Conservation (phyloP, 768 basidiomycete genomes). For the Hortiboletus campestris region DNA sequence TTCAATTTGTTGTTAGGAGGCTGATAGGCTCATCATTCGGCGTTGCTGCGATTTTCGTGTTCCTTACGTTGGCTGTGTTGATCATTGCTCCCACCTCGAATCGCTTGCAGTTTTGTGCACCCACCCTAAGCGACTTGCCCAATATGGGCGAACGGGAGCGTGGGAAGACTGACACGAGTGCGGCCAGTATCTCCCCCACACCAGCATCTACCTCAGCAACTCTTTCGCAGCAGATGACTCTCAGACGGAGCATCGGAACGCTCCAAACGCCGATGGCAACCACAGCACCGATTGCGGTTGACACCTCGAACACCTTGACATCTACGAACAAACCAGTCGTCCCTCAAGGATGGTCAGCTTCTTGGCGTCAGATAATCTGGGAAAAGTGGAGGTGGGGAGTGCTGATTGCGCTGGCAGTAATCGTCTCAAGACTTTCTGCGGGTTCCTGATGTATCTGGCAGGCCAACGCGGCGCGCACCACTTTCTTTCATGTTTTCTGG, state of each 20-base stretch:
- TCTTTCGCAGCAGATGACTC: slow-evolving; percentile 19
- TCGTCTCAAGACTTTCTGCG: slow-evolving; percentile 75
- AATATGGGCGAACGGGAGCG: slow-evolving; percentile 90
- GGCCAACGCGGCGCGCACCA: not conserved
- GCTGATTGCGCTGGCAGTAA: slow-evolving; percentile 70
- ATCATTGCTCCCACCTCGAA: slow-evolving; percentile 16
- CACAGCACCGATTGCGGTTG: slow-evolving; percentile 7
- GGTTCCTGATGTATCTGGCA: slow-evolving; percentile 27
- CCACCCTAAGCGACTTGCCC: slow-evolving; percentile 69
- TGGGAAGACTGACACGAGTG: slow-evolving; percentile 42
- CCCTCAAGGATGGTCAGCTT: slow-evolving; percentile 53
- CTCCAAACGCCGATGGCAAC: slow-evolving; percentile 20
- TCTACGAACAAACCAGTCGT: slow-evolving; percentile 30
- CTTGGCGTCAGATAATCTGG: slow-evolving; percentile 67
- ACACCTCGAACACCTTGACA: slow-evolving; percentile 20
- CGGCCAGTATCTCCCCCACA: slow-evolving; percentile 14
- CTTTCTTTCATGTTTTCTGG: slow-evolving; percentile 13
- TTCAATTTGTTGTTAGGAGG: slow-evolving; percentile 18
- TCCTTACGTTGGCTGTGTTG: slow-evolving; percentile 18
- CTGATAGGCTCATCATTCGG: slow-evolving; percentile 20
- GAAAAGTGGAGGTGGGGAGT: slow-evolving; percentile 87
- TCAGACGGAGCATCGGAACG: slow-evolving; percentile 19
- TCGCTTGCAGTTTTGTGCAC: slow-evolving; percentile 61
- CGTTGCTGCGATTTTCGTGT: slow-evolving; percentile 20
- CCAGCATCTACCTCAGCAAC: slow-evolving; percentile 22